phyloP scores from a whole-genome alignment of 257 asterid species.

The Ilex aquifolium region DNA sequence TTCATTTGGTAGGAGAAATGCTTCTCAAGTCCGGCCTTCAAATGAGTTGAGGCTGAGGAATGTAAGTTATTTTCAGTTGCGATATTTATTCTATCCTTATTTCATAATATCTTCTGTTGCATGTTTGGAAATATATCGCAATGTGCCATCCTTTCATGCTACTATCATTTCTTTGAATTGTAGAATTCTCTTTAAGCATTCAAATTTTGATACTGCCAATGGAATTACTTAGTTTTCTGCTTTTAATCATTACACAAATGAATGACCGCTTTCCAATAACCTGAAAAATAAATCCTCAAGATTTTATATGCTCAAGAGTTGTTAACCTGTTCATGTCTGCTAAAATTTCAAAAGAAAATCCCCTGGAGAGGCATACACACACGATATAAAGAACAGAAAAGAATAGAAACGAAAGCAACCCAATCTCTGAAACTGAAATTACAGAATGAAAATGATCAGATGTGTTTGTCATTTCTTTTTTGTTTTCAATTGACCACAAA shows the following conservation, averaged over 20 bases:
- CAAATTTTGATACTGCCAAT: not conserved
- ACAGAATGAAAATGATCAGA: no score
- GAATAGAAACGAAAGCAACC: no score
- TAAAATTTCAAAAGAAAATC: no score
- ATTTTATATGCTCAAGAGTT: no score
- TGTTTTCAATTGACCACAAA: no score
- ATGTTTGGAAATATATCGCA: not conserved
- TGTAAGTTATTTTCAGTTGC: constrained; percentile 9
- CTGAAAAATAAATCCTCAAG: no score
- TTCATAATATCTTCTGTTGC: not conserved
- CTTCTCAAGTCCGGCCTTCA: constrained; percentile 15
- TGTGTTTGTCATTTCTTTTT: no score
- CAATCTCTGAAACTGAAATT: no score
- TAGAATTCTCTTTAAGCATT: not conserved
- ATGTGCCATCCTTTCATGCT: not conserved
- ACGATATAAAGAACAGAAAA: no score
- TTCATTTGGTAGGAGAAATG: constrained; percentile 8
- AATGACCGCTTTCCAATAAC: not conserved
- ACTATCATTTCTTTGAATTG: not conserved
- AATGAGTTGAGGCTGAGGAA: constrained; percentile 6
- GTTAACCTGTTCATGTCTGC: not conserved
- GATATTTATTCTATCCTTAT: not conserved
- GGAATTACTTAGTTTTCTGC: no score
- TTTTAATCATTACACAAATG: no score
- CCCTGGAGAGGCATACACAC: no score